Evolutionary conservation across 2,329 filamentous ascomycete species (phyloP).

Genomic region (Cryphonectria naterciae): DNA sequence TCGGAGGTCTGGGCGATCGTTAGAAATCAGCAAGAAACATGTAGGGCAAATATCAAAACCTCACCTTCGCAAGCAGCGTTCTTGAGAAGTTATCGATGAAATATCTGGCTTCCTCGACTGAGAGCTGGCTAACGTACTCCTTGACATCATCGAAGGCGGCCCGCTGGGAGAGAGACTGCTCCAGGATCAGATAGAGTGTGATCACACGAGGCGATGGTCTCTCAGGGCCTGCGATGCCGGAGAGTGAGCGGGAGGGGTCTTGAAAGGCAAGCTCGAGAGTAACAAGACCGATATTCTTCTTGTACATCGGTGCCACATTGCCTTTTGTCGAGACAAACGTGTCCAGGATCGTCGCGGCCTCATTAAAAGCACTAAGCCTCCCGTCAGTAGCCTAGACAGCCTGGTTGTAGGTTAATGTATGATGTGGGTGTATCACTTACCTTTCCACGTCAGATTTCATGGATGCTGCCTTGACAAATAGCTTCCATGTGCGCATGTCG

Average conservation of each 20-base stretch:
- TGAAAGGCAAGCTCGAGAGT: slow-evolving; percentile 39
- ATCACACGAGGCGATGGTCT: slow-evolving; percentile 36
- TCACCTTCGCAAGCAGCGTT: slow-evolving; percentile 40
- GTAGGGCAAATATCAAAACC: slow-evolving; percentile 1
- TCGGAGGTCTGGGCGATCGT: slow-evolving; percentile 7
- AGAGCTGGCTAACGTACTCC: slow-evolving; percentile 47
- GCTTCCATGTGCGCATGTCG: slow-evolving; percentile 45
- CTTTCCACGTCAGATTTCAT: slow-evolving; percentile 34
- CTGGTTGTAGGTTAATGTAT: background rate
- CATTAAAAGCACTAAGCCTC: slow-evolving; percentile 34
- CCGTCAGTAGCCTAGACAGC: slow-evolving; percentile 5
- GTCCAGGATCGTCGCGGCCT: slow-evolving; percentile 36
- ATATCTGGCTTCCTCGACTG: slow-evolving; percentile 44
- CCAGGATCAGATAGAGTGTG: slow-evolving; percentile 40
- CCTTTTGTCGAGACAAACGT: slow-evolving; percentile 35
- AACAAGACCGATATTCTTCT: slow-evolving; percentile 41
- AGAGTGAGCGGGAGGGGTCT: slow-evolving; percentile 32
- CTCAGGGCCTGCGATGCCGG: slow-evolving; percentile 18
- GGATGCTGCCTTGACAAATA: slow-evolving; percentile 39
- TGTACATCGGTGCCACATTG: slow-evolving; percentile 39
- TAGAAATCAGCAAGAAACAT: slow-evolving; percentile 2
- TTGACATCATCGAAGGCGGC: slow-evolving; percentile 52
- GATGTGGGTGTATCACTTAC: slow-evolving; percentile 29
- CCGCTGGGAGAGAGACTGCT: slow-evolving; percentile 38
- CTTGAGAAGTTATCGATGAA: slow-evolving; percentile 45